Conservation (phyloP, 1,284 basidiomycete species). For the Anthracocystis setariae region DNA sequence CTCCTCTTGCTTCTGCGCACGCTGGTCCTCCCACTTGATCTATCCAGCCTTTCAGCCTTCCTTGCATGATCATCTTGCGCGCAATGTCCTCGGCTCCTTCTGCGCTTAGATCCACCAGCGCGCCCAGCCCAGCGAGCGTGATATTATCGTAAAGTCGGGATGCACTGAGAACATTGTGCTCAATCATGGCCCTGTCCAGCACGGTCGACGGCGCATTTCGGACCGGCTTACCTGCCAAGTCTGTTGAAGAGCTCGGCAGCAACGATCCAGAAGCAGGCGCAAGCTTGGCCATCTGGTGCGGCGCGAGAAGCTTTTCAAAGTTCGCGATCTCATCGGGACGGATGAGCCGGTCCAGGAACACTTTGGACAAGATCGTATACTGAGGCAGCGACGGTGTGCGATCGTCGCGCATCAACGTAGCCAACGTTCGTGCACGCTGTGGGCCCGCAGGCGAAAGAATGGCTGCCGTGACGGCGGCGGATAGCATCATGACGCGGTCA, state of each 20-base stretch:
- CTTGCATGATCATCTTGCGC: conserved; percentile 94
- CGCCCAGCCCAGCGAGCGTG: conserved; percentile 52
- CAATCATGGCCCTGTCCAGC: conserved; percentile 96
- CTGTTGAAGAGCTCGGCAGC: conserved; percentile 1
- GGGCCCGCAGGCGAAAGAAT: conserved; percentile 98
- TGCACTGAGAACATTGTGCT: conserved; percentile 94
- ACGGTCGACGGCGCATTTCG: conserved; percentile 84
- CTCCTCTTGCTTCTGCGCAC: conserved; percentile 3
- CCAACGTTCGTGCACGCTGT: conserved; percentile 88
- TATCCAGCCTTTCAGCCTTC: conserved; percentile 86
- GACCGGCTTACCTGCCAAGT: conserved; percentile 3
- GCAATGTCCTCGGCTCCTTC: conserved; percentile 92
- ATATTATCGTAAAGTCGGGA: conserved; percentile 73
- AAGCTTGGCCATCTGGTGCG: conserved; percentile 92
- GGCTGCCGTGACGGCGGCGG: conserved; percentile 90
- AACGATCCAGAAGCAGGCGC: conserved; percentile 66
- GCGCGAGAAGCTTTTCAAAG: conserved; percentile 85
- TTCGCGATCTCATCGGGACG: conserved; percentile 85
- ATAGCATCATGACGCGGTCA: conserved; percentile 62
- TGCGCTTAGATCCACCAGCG: conserved; percentile 54
- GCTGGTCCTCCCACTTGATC: conserved; percentile 77
- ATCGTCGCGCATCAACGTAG: conserved; percentile 92
- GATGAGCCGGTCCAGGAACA: conserved; percentile 96
- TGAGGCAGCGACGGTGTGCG: conserved; percentile 81
- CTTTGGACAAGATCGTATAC: conserved; percentile 90